Percentiles rank a stretch among this genome's conserved stretches.
Conservation (phyloP, 768 basidiomycete genomes). For the Astraeus odoratus region DNA sequence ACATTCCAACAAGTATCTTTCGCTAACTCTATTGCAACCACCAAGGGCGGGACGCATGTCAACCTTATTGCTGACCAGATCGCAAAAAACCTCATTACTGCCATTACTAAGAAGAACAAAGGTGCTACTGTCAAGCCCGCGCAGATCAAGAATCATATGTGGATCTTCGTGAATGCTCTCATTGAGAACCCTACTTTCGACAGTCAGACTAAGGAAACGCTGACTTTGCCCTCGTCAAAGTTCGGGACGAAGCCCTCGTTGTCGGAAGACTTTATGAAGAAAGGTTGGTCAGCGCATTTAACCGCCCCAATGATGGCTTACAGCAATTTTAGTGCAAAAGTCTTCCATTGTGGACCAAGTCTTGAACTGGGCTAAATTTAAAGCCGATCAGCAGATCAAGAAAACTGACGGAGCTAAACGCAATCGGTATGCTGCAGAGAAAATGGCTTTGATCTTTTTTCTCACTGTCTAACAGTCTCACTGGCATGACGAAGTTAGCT, state of each 20-base stretch:
- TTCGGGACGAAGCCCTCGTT: conserved; percentile 84
- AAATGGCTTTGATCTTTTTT: background rate
- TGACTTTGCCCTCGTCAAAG: conserved; percentile 81
- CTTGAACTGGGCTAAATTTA: conserved; percentile 94
- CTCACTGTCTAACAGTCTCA: conserved; percentile 46
- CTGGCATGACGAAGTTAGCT: conserved; percentile 87
- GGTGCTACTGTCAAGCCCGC: conserved; percentile 87
- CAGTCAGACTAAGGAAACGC: conserved; percentile 96
- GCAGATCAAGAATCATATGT: conserved; percentile 97
- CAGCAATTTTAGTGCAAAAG: conserved; percentile 57
- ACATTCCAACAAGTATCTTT: conserved; percentile 93
- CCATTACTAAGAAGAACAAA: conserved; percentile 96
- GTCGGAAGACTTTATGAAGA: conserved; percentile 94
- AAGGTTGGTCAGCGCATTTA: conserved; percentile 47
- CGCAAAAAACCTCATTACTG: conserved; percentile 72
- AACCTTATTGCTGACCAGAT: conserved; percentile 79
- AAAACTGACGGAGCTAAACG: conserved; percentile 93
- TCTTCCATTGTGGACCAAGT: conserved; percentile 88
- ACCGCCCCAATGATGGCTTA: conserved; percentile 2
- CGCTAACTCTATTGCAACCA: conserved; percentile 95
- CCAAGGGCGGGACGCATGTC: conserved; percentile 95
- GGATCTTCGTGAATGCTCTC: conserved; percentile 93
- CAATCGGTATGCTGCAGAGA: conserved; percentile 48
- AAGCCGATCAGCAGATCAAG: conserved; percentile 93
- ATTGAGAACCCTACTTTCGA: conserved; percentile 99